phyloP scores from a whole-genome alignment of 1,284 basidiomycete species.

The Fomitopsis pinicola region DNA sequence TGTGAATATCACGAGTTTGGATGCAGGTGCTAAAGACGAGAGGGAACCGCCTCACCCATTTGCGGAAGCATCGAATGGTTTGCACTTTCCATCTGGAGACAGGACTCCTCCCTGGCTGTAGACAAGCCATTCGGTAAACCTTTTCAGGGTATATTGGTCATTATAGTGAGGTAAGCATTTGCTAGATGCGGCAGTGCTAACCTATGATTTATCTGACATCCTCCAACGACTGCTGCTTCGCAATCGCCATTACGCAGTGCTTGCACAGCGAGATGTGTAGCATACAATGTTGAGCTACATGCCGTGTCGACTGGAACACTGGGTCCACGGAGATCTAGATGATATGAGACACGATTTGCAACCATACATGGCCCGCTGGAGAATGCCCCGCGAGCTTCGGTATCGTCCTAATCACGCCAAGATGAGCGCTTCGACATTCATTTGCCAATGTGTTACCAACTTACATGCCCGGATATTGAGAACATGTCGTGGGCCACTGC shows the following conservation, averaged over 20 bases:
- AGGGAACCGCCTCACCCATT: conserved; percentile 31
- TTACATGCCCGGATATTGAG: conserved; percentile 9
- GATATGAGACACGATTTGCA: conserved; percentile 45
- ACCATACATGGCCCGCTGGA: conserved; percentile 32
- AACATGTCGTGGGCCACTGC: conserved; percentile 17
- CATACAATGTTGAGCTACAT: conserved; percentile 43
- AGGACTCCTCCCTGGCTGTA: conserved; percentile 36
- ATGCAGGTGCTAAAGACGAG: not conserved
- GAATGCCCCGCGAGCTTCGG: conserved; percentile 33
- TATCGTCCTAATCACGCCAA: conserved; percentile 27
- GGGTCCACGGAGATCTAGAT: conserved; percentile 42
- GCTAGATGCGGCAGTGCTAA: not conserved
- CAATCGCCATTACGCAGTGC: conserved; percentile 41
- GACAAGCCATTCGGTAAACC: conserved; percentile 16
- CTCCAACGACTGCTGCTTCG: conserved; percentile 43
- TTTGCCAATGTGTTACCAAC: not conserved
- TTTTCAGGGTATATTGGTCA: not conserved
- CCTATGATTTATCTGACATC: conserved; percentile 33
- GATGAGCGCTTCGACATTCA: not conserved
- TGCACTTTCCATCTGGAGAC: conserved; percentile 41
- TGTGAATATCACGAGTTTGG: not conserved
- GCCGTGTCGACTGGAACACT: conserved; percentile 46
- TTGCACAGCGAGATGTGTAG: conserved; percentile 43
- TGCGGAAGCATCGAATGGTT: conserved; percentile 44
- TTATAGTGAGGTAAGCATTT: not conserved